Evolutionary conservation across 1,284 basidiomycete genomes (phyloP).

Genomic region (Boletus calvinii): DNA sequence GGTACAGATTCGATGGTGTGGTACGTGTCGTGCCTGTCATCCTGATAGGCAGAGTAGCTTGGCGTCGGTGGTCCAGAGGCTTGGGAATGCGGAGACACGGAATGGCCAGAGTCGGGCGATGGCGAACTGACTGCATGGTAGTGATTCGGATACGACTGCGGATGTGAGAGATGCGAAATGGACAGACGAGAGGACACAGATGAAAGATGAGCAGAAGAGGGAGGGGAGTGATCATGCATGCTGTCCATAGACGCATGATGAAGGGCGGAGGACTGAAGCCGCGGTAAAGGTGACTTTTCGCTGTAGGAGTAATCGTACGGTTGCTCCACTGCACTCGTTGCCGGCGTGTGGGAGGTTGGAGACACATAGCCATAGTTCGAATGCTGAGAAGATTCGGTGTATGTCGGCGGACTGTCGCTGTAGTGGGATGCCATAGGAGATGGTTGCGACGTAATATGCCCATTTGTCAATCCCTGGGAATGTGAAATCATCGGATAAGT

Average conservation of each 20-base stretch:
- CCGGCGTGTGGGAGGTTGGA: conserved; percentile 27
- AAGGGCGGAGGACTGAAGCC: conserved; percentile 26
- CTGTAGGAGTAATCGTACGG: conserved; percentile 32
- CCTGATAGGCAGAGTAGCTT: conserved; percentile 46
- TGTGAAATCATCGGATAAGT: conserved; percentile 39
- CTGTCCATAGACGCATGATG: conserved; percentile 33
- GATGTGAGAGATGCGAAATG: conserved; percentile 40
- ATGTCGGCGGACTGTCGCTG: conserved; percentile 35
- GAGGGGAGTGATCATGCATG: conserved; percentile 33
- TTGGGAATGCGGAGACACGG: conserved; percentile 48
- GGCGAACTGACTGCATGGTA: conserved; percentile 36
- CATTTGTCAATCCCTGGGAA: conserved; percentile 28
- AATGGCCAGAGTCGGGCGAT: conserved; percentile 40
- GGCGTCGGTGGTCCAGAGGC: conserved; percentile 49
- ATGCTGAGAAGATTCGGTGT: conserved; percentile 48
- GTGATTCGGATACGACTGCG: conserved; percentile 37
- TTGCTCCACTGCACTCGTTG: conserved; percentile 25
- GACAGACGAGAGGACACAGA: conserved; percentile 36
- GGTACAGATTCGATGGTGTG: conserved; percentile 28
- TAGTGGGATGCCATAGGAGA: conserved; percentile 35
- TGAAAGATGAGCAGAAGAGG: conserved; percentile 32
- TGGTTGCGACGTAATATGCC: conserved; percentile 29
- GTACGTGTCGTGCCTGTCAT: conserved; percentile 40
- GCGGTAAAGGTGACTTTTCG: conserved; percentile 32
- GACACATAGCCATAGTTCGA: conserved; percentile 44